Evolutionary conservation across 179 eudicot species (phyloP).

Genomic region (Spergularia azorica): DNA sequence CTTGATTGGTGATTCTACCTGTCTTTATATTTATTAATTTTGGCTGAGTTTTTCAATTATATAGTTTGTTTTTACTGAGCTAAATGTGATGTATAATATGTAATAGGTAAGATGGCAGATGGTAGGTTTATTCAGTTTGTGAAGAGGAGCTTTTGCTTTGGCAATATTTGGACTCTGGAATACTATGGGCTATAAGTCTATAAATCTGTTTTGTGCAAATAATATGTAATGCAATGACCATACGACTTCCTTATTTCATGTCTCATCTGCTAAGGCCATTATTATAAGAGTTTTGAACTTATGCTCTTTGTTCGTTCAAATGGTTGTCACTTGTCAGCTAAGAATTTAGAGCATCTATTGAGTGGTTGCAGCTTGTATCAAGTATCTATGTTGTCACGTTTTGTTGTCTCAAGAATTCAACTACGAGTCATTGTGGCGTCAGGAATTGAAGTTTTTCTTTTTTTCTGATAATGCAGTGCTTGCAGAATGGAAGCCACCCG

Average conservation of each 20-base stretch:
- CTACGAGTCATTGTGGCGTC: background rate
- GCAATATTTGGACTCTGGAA: background rate
- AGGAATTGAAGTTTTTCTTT: background rate
- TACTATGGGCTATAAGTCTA: background rate
- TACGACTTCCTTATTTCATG: too few species aligned
- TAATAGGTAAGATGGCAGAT: background rate
- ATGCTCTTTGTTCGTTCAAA: too few species aligned
- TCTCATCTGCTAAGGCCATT: too few species aligned
- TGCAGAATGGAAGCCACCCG: constrained; percentile 99
- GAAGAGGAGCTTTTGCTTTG: too few species aligned
- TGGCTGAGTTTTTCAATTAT: background rate
- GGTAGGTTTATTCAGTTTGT: too few species aligned
- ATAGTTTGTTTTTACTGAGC: background rate
- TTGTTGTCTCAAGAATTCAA: background rate
- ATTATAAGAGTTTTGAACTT: too few species aligned
- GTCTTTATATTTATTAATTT: background rate
- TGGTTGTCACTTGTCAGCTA: too few species aligned
- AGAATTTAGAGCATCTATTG: too few species aligned
- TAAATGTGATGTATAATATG: background rate
- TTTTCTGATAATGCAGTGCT: constrained; percentile 56
- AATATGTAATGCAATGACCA: too few species aligned
- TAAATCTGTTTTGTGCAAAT: background rate
- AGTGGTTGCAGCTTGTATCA: background rate
- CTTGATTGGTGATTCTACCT: constrained; percentile 62
- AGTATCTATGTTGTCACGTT: background rate